These are phyloP conservation scores for Candida labiduridarum DNA, from an alignment of 1,139 yeast genomes.

Conservation along the genomic window DNA sequence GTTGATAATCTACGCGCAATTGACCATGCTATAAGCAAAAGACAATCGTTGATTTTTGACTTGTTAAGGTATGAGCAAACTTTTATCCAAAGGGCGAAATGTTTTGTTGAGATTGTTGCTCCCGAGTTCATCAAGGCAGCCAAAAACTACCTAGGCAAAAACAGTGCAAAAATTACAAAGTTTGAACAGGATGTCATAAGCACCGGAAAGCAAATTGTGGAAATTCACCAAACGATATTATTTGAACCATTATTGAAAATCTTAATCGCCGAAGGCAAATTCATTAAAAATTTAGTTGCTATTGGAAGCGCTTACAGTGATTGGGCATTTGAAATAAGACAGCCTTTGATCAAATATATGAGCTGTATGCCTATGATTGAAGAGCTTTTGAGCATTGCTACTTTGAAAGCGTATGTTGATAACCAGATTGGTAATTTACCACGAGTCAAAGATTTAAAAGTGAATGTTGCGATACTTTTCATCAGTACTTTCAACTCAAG, in stretches of 20 bases:
- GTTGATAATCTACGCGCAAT: constrained; percentile 57
- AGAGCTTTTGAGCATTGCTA: constrained; percentile 40
- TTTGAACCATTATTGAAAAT: constrained; percentile 53
- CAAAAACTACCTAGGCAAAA: constrained; percentile 39
- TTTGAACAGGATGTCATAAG: constrained; percentile 64
- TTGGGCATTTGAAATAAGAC: constrained; percentile 56
- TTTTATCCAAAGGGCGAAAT: constrained; percentile 68
- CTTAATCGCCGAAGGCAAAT: constrained; percentile 57
- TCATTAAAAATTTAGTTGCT: constrained; percentile 50
- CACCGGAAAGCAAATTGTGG: constrained; percentile 63
- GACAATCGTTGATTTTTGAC: constrained; percentile 80
- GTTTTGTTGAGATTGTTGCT: constrained; percentile 56
- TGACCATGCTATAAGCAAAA: constrained; percentile 57
- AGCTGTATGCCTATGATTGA: constrained; percentile 40
- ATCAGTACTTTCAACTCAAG: constrained; percentile 79
- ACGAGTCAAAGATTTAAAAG: constrained; percentile 45
- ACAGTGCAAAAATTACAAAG: constrained; percentile 24
- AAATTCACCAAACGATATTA: constrained; percentile 56
- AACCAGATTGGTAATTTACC: constrained; percentile 42
- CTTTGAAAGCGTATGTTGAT: constrained; percentile 56
- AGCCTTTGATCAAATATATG: constrained; percentile 62
- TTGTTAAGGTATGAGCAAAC: constrained; percentile 73
- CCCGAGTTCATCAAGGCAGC: constrained; percentile 51
- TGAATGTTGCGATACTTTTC: constrained; percentile 62
- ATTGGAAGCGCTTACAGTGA: constrained; percentile 65